Base-by-base conservation (phyloP, 1,284 basidiomycete species). In the Rhodotorula sp. region DNA sequence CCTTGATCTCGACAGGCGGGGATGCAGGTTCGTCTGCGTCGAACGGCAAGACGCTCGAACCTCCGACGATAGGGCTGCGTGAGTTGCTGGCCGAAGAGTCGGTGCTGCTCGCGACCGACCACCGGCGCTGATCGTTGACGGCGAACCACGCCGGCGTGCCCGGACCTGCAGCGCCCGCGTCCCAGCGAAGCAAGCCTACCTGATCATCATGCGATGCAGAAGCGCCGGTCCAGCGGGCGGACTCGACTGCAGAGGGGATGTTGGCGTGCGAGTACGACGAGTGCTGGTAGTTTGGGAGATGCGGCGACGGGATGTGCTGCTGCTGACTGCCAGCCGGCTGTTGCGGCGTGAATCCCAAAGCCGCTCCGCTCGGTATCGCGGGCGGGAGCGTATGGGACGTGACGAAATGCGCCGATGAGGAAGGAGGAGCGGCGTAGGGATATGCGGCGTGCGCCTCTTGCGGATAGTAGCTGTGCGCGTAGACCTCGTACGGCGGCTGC, bases 1-100 rank as follows among this genome's bases (percentile, higher is more conserved):
- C 70, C 67, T 74, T 74, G 64, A 70, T 34, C 44, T 63, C 62
- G 1, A 41, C n/a, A 17, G 50, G 44, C 2, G 45, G 57, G 7
- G 17, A 12, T 12, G 53, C 23, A 12, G n/a, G 16, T 8, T 61
- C 53, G 45, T 63, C 62, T 45, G 19, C 10, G 34, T 5, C 5
- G 19, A 8, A 8, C 16, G 44, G 44, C 14, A 58, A n/a, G n/a
- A 46, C 44, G 44, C 25, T n/a, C 12, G n/a, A 19, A 16, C 25
- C 34, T 12, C 23, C 44, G n/a, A 46, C 23, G 7, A n/a, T 25
- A 5, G 44, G 44, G 9, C 34, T 23, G 25, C 21, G 34, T 17
- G 45, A 54, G 16, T 16, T 34, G 44, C 44, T 13, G 16, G 41
- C 19, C 14, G 48, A 16, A 1, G 45, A 46, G 45, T 42, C 10